A percentile compares a stretch with the other conserved stretches of the same genome.
phyloP scores from a whole-genome alignment of 2,329 filamentous ascomycete species.

The Apiospora malaysiana region DNA sequence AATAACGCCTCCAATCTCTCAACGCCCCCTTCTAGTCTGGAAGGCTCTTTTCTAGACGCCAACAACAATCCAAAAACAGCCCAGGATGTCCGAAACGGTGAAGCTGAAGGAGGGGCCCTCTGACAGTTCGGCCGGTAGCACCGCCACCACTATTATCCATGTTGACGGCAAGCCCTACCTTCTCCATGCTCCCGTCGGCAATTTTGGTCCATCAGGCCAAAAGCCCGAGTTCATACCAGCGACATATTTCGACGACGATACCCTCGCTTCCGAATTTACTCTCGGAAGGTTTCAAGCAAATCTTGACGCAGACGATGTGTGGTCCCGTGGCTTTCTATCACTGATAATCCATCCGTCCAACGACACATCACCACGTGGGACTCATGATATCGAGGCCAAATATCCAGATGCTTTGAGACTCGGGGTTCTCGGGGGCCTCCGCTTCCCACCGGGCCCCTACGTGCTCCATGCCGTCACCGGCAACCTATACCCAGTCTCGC shows the following conservation, averaged over 20 bases:
- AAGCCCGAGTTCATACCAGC: not conserved
- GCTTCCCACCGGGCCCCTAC: slow-evolving; percentile 24
- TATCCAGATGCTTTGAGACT: not conserved
- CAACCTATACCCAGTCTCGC: slow-evolving; percentile 21
- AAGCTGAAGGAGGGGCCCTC: not conserved
- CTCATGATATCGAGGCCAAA: not conserved
- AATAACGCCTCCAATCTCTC: not conserved
- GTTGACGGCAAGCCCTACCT: not conserved
- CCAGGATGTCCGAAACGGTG: not conserved
- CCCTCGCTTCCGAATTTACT: too few relatives aligned
- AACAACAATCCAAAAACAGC: too few relatives aligned
- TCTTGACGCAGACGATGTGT: not conserved
- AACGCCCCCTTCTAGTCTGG: not conserved
- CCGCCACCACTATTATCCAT: slow-evolving; percentile 2
- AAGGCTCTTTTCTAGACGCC: not conserved
- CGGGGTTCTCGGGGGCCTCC: not conserved
- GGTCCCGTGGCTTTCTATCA: slow-evolving; percentile 2
- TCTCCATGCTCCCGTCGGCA: not conserved
- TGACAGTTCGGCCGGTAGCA: not conserved
- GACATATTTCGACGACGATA: not conserved
- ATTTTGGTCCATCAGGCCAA: not conserved
- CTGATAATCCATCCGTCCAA: not conserved
- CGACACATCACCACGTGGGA: too few relatives aligned
- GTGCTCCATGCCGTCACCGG: slow-evolving; percentile 25
- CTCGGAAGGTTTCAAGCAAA: not conserved